phyloP scores from a whole-genome alignment of 306 rosid genomes.

The Mimosa pudica region DNA sequence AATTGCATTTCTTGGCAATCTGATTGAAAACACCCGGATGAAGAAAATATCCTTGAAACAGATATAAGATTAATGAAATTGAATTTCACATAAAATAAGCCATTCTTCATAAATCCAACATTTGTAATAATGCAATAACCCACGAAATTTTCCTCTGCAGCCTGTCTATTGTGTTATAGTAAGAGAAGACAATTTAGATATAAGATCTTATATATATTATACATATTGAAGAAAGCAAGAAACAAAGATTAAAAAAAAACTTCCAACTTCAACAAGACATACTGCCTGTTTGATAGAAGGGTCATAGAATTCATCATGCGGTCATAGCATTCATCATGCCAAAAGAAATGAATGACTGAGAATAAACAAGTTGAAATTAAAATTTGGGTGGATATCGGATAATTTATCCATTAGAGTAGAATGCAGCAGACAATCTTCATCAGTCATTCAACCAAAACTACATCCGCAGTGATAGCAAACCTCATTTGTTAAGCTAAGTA shows the following conservation, averaged over 20 bases:
- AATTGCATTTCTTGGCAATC: neutral
- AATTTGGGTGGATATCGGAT: neutral
- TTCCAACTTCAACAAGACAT: neutral
- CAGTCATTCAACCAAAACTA: neutral
- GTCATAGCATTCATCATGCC: neutral
- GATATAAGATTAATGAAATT: neutral
- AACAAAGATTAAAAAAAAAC: neutral
- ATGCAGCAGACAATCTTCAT: neutral
- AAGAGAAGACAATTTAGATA: neutral
- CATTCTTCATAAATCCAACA: neutral
- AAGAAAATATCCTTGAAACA: neutral
- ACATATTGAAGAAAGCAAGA: neutral
- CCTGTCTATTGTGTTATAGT: neutral
- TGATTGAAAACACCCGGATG: neutral
- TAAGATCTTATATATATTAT: neutral
- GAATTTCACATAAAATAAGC: neutral
- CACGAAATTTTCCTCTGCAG: neutral
- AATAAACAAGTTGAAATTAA: neutral
- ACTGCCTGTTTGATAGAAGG: neutral
- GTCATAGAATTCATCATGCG: neutral
- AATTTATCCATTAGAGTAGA: neutral
- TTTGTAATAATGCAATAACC: conserved; percentile 10
- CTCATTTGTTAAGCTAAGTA: neutral
- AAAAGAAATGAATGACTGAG: neutral
- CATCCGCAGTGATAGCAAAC: neutral